These are phyloP conservation scores for Russula compacta DNA, from an alignment of 768 basidiomycete genomes.

Conservation along the genomic window DNA sequence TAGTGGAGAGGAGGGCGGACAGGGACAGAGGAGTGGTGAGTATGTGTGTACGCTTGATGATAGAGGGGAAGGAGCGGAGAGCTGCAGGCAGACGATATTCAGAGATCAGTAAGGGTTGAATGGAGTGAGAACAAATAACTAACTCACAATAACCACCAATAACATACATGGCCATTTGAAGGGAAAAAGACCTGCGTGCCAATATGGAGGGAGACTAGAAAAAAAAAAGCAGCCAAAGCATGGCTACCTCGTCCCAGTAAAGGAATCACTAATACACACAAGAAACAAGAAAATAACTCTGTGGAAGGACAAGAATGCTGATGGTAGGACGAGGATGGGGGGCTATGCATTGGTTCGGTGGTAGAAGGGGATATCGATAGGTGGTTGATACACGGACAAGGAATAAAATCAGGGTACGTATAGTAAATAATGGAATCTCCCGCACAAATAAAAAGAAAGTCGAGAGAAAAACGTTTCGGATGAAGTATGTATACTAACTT, in stretches of 20 bases:
- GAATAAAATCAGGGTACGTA: conserved; percentile 8
- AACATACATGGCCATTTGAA: conserved; percentile 15
- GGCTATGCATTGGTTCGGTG: conserved; percentile 1
- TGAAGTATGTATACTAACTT: conserved; percentile 8
- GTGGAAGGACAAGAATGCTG: conserved; percentile 15
- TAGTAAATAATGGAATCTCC: conserved; percentile 9
- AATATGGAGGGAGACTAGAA: conserved; percentile 2
- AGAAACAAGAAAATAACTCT: conserved; percentile 18
- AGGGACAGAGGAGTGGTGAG: conserved; percentile 3
- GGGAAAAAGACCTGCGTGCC: conserved; percentile 2
- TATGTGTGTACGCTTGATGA: conserved; percentile 2
- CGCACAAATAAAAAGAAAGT: background rate
- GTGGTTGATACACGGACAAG: conserved; percentile 20
- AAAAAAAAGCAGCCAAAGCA: conserved; percentile 8
- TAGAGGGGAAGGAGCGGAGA: background rate
- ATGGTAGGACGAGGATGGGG: conserved; percentile 4
- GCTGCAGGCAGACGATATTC: background rate
- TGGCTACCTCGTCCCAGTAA: conserved; percentile 8
- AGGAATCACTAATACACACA: conserved; percentile 15
- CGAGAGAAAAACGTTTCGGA: background rate
- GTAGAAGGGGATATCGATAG: conserved; percentile 16
- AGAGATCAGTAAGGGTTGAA: background rate
- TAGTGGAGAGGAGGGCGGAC: background rate
- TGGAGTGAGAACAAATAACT: background rate
- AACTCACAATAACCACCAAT: conserved; percentile 17